Percentiles rank a stretch among this genome's conserved stretches.
These are phyloP conservation scores for Rugonectria rugulosa DNA, from an alignment of 2,329 filamentous ascomycete genomes.

Conservation along the genomic window DNA sequence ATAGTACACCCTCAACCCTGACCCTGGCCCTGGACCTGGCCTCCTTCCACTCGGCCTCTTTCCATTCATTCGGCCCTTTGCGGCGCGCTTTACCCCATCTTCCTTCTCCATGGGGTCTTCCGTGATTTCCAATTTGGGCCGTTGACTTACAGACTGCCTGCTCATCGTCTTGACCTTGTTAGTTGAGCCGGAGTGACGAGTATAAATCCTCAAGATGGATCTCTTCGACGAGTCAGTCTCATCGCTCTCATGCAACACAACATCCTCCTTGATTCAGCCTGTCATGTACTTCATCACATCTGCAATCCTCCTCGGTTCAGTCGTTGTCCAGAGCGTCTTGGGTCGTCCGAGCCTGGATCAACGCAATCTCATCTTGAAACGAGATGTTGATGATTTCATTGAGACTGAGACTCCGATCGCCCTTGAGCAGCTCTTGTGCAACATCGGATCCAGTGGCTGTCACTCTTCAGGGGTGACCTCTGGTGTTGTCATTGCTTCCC, in stretches of 20 bases:
- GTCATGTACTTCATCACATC: conserved; percentile 61
- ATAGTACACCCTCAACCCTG: not conserved
- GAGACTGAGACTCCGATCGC: conserved; percentile 60
- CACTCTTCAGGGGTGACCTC: conserved; percentile 54
- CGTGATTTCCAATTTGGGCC: conserved; percentile 29
- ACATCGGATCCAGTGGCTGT: conserved; percentile 65
- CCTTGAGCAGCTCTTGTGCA: conserved; percentile 61
- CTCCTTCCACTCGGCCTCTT: conserved; percentile 27
- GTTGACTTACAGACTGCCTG: conserved; percentile 8
- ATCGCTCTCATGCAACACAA: conserved; percentile 40
- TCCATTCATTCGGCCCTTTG: conserved; percentile 38
- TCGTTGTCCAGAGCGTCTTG: conserved; percentile 59
- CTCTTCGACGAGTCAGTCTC: conserved; percentile 34
- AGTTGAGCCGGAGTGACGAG: conserved; percentile 6
- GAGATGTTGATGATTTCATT: conserved; percentile 62
- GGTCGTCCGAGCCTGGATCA: conserved; percentile 50
- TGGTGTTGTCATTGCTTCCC: conserved; percentile 65
- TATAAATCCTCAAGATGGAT: conserved; percentile 40
- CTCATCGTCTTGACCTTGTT: not conserved
- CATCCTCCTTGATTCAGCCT: conserved; percentile 43
- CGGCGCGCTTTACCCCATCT: conserved; percentile 27
- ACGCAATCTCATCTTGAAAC: conserved; percentile 50
- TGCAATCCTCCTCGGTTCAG: conserved; percentile 58
- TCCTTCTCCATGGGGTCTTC: conserved; percentile 27
- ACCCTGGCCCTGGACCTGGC: not conserved